phyloP scores from a whole-genome alignment of 2,329 filamentous ascomycete species.

The Cladophialophora yegresii region DNA sequence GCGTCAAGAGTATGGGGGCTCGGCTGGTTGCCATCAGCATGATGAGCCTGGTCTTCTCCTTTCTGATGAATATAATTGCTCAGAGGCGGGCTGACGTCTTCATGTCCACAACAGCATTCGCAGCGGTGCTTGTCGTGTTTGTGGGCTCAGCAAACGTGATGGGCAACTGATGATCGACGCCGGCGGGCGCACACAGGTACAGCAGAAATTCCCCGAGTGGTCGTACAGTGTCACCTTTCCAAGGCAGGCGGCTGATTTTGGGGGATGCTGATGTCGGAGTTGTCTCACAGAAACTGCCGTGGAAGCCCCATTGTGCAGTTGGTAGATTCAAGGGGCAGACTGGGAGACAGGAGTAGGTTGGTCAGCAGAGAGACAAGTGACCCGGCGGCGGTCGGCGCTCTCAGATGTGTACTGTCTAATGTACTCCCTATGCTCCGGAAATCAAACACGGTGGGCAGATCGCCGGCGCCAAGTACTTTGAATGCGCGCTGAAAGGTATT shows the following conservation, averaged over 20 bases:
- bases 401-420: not conserved
- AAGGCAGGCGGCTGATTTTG: not conserved
- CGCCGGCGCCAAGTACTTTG: not conserved
- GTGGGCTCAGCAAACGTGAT: constrained; percentile 32
- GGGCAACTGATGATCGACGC: constrained; percentile 15
- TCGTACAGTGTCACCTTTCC: constrained; percentile 21
- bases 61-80: constrained; percentile 35
- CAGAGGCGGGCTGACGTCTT: constrained; percentile 33
- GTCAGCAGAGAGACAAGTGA: not conserved
- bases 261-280: not conserved
- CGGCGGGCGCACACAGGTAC: constrained; percentile 12
- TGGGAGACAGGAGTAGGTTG: not conserved
- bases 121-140: constrained; percentile 34
- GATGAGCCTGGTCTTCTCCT: constrained; percentile 33
- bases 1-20: constrained; percentile 28
- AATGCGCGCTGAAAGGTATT: not conserved
- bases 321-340: not conserved
- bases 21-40: constrained; percentile 31
- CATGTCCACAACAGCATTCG: constrained; percentile 34
- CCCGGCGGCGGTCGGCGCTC: not conserved
- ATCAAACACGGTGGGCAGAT: not conserved
- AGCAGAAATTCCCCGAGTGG: constrained; percentile 26
- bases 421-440: not conserved
- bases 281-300: constrained; percentile 14
- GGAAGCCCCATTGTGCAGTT: not conserved